A percentile compares a stretch with the other conserved stretches of the same genome.
Evolutionary conservation across 177 flowering plant genomes (phyloP).

Genomic region (Vitis hybrid): DNA sequence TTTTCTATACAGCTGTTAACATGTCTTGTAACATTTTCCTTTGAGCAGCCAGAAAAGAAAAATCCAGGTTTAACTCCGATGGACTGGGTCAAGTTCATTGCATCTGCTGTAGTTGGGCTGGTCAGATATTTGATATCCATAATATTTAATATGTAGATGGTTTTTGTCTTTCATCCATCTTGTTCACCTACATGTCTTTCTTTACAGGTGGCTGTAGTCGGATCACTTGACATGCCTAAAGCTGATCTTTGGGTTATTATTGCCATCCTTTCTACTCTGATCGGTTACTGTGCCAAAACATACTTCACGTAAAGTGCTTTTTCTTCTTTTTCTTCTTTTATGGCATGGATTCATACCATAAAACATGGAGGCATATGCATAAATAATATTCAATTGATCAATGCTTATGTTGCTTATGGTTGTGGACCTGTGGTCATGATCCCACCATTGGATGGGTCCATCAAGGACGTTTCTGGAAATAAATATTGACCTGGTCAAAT

Average conservation of each 20-base stretch:
- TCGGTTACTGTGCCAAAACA: constrained; percentile 92
- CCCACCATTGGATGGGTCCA: not conserved
- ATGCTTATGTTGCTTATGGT: not conserved
- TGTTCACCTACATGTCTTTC: constrained; percentile 10
- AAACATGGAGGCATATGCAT: constrained; percentile 1
- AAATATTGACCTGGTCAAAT: not conserved
- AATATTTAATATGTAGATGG: not conserved
- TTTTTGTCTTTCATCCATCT: not conserved
- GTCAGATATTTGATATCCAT: constrained; percentile 41
- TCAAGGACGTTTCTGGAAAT: not conserved
- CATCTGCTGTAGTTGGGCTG: constrained; percentile 82
- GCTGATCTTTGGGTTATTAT: constrained; percentile 79
- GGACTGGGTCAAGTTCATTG: constrained; percentile 92
- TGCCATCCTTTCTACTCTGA: constrained; percentile 71
- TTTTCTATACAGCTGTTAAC: not conserved
- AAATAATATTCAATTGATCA: not conserved
- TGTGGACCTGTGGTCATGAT: too few relatives aligned
- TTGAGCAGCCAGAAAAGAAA: constrained; percentile 90
- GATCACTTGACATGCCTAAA: constrained; percentile 68
- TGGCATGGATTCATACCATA: not conserved
- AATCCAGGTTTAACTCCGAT: constrained; percentile 95
- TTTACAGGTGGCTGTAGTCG: constrained; percentile 71
- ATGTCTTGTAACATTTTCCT: constrained; percentile 13
- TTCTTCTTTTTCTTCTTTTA: not conserved
- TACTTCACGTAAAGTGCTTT: constrained; percentile 80